Evolutionary conservation across 768 basidiomycete genomes (phyloP).

Genomic region (Termitomyces sp.): DNA sequence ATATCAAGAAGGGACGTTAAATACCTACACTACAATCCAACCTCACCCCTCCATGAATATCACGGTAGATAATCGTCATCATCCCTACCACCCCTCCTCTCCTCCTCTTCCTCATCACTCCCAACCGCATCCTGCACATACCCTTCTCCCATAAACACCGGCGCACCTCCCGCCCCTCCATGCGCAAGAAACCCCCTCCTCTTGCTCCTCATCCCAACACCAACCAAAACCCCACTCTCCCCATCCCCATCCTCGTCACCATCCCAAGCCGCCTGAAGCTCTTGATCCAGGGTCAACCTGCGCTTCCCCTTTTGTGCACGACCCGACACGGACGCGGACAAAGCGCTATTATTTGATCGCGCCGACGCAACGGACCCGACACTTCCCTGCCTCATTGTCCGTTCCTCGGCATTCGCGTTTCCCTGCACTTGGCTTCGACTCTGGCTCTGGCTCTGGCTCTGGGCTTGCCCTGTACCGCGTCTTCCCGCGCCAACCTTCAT

Average conservation of each 20-base stretch:
- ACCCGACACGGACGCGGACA: conserved; percentile 9
- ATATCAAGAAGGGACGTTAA: background rate
- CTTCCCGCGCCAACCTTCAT: background rate
- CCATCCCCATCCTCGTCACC: conserved; percentile 31
- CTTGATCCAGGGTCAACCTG: conserved; percentile 65
- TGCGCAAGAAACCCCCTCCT: conserved; percentile 65
- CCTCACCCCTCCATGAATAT: background rate
- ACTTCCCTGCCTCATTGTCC: background rate
- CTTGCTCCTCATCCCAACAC: conserved; percentile 54
- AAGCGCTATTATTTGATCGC: background rate
- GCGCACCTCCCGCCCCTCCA: conserved; percentile 70
- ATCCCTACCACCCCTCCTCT: background rate
- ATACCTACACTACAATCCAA: background rate
- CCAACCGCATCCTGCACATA: conserved; percentile 57
- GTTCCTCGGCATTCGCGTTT: background rate
- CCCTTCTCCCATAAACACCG: conserved; percentile 71
- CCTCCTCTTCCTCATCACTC: conserved; percentile 18
- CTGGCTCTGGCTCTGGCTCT: background rate
- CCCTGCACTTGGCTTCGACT: background rate
- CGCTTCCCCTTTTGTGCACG: conserved; percentile 21
- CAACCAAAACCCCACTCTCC: conserved; percentile 52
- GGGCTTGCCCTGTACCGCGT: background rate
- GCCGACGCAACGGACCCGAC: background rate
- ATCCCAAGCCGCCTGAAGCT: conserved; percentile 48
- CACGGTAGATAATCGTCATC: conserved; percentile 12